Evolutionary conservation across 345 rosid species (phyloP).

Genomic region (Gossypium herbaceum): DNA sequence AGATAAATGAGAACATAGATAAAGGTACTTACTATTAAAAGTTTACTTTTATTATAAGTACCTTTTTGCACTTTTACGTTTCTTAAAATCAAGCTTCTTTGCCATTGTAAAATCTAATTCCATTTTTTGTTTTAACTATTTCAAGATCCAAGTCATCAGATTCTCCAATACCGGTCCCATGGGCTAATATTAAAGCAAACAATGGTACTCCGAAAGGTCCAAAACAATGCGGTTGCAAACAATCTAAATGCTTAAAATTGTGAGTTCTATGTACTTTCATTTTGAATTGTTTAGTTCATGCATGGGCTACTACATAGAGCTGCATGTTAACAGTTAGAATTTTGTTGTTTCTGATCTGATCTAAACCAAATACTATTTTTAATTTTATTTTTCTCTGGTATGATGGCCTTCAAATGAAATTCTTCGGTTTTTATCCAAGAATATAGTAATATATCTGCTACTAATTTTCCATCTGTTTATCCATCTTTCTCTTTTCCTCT

Average conservation of each 20-base stretch:
- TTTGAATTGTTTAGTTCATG: background rate
- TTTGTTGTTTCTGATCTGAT: too few species aligned
- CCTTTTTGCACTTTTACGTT: background rate
- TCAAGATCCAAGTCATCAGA: conserved; percentile 30
- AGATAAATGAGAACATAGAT: background rate
- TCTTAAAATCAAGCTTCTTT: background rate
- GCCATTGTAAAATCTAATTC: conserved; percentile 5
- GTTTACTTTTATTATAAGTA: background rate
- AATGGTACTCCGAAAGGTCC: conserved; percentile 23
- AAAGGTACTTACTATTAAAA: background rate
- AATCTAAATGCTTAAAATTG: conserved; percentile 50
- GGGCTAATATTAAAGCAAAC: conserved; percentile 14
- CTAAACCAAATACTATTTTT: too few species aligned
- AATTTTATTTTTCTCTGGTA: too few species aligned
- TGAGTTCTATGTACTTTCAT: conserved; percentile 25
- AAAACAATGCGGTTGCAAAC: conserved; percentile 50
- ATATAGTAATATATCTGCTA: too few species aligned
- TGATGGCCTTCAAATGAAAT: too few species aligned
- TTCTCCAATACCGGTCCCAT: conserved; percentile 19
- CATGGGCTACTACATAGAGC: background rate
- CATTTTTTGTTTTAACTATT: background rate
- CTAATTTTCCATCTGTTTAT: too few species aligned
- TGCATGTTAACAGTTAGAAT: background rate
- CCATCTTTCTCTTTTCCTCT: too few species aligned
- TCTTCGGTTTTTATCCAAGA: too few species aligned